Evolutionary conservation across 2,329 filamentous ascomycete genomes (phyloP), one percentile per base, ranked within the genome.

Genomic region (Periconia sp.): DNA sequence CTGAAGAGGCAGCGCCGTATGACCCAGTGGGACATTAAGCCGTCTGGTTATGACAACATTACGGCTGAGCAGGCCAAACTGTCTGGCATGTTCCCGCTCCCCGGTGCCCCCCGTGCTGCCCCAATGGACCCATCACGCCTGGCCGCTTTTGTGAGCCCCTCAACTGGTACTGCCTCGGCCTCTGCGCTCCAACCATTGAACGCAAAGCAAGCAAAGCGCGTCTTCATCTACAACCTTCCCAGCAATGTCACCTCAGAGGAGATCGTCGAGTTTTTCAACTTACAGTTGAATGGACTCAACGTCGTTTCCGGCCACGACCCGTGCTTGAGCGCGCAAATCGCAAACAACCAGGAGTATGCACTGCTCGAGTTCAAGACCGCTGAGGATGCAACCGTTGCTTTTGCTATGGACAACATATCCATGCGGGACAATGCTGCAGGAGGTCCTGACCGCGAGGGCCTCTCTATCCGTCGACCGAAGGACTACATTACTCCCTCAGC

Each of bases 11-110:
- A 92, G 78, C 87, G 95, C 58, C 87, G 94, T 46, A 77, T 99
- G 78, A 97, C 92, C 24, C 95, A 99, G 72, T 99, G 94, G 94
- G 95, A 99, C 70, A 96, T 99, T 71, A 99, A 99, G 75, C 94
- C 94, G 5, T 89, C 91, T 12, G 92, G 94, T 31, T 99, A 99
- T 65, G 95, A 99, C 66, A 95, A 94, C 71, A 92, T 99, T 54
- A 96, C 94, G 2, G 91, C 94, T 16, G 95, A 99, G 72, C 95
- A 99, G 71, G 95, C 94, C 36, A 99, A 99, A 78, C 81, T 99
- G 31, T 99, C 95, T 3, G 84, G 92, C 76, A 96, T 99, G 94
- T 99, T 99, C 77, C 92, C 95, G 48, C 83, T 99, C 32, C 94
- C 94, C 3, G 94, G 94, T 54, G 94, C 94, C 49, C 94, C 94